phyloP scores from a whole-genome alignment of 2,329 filamentous ascomycete genomes.

The Coleophoma crateriformis region DNA sequence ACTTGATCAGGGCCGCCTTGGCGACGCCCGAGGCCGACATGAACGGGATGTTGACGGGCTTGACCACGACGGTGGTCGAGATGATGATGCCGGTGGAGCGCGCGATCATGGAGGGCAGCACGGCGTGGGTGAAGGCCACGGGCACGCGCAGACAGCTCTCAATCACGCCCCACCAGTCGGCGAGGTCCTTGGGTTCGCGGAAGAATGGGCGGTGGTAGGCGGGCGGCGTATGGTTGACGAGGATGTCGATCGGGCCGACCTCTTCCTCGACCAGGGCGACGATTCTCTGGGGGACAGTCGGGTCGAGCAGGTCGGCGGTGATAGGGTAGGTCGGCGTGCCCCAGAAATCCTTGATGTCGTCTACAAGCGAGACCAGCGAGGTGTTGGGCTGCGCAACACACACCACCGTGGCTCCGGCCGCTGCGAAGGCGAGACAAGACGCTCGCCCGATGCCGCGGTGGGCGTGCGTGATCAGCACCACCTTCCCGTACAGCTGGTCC shows the following conservation, averaged over 20 bases:
- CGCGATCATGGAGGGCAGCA: conserved; percentile 14
- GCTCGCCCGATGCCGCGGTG: conserved; percentile 26
- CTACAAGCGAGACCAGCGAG: background rate
- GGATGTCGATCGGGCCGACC: background rate
- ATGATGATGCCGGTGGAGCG: conserved; percentile 13
- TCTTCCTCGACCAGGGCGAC: background rate
- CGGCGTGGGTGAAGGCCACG: conserved; percentile 11
- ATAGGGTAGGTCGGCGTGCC: background rate
- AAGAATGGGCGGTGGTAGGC: conserved; percentile 1
- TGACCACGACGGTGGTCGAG: conserved; percentile 5
- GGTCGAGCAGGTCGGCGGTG: background rate
- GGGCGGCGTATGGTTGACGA: conserved; percentile 1
- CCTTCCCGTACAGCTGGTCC: conserved; percentile 12
- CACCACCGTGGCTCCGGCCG: conserved; percentile 20
- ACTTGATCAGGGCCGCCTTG: conserved; percentile 13
- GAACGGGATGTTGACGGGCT: conserved; percentile 7
- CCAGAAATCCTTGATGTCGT: background rate
- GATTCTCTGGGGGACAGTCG: background rate
- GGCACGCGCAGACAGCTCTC: background rate
- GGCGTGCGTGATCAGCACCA: conserved; percentile 28
- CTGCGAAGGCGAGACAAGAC: conserved; percentile 25
- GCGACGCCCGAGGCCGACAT: conserved; percentile 8
- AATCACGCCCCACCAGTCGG: background rate
- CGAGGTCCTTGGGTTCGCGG: background rate
- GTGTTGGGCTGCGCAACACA: conserved; percentile 3